Base-by-base conservation (phyloP, 2,329 filamentous ascomycete genomes). In the Ophiocordyceps australis region DNA sequence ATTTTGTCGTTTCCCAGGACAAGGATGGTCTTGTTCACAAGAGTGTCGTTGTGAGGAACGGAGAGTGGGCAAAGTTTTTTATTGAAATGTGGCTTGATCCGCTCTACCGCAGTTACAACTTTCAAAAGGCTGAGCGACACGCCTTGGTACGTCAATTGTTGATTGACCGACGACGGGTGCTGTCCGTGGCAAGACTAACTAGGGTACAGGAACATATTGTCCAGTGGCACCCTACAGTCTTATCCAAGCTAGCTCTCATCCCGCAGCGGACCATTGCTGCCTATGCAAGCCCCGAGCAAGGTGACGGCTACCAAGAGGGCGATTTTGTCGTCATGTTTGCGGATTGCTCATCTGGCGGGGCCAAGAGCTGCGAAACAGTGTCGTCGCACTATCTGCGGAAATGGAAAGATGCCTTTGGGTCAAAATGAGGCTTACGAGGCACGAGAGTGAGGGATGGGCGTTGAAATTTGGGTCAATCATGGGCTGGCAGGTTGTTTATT, bases 51-150 rank as follows among this genome's bases (percentile, higher is more conserved):
- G 46, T 98, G 9, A 65, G 72, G 33, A 80, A 77, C 32, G 82
- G 85, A 14, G 81, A 89, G 28, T 98, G 86, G 81, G 78, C 80
- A 23, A 78, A 77, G 43, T 98, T 79, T 57, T 81, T 98, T 43
- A 52, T 95, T 12, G 89, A 98, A 46, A 77, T 80, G 1, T 98
- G 89, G 89, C 92, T 89, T 43, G 83, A 95, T 46, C 89, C 89
- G 24, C 57, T 95, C 22, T 98, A 92, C 52, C 66, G 86, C 35
- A 79, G 65, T 37, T 98, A 98, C 55, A 92, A 93, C 45, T 98
- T 98, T 43, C 81, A 91, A 43, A 94, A 91, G 48, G 85, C 82
- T 0, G 89, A 98, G 50, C 69, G 64, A 14, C 86, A 98, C 56
- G 85, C 86, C 26, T 52, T 98, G 57, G 89, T 83, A 59, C 45